Conservation (phyloP, 163 green algal genomes). For the Chlamydomonas reinhardtii region DNA sequence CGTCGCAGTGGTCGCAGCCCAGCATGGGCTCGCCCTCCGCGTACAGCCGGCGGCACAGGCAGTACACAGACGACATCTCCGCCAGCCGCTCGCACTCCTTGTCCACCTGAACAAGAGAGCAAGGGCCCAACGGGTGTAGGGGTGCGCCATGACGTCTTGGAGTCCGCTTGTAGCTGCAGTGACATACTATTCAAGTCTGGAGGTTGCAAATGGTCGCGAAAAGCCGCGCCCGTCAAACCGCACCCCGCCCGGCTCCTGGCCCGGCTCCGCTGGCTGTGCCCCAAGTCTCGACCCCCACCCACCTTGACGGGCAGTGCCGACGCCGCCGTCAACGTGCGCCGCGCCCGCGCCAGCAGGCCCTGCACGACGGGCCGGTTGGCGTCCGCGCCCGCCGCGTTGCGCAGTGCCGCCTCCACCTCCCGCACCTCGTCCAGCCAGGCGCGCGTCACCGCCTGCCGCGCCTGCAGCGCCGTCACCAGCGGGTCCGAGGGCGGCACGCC, state of each 20-base stretch:
- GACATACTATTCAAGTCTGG: too few relatives aligned
- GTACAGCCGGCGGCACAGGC: slow-evolving; percentile 58
- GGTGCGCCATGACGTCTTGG: too few relatives aligned
- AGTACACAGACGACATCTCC: slow-evolving; percentile 48
- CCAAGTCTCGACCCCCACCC: background rate
- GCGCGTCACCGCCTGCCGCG: background rate
- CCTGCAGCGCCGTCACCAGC: slow-evolving; percentile 3
- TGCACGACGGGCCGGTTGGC: slow-evolving; percentile 1
- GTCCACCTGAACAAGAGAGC: slow-evolving; percentile 34
- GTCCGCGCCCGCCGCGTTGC: background rate
- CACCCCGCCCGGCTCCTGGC: too few relatives aligned
- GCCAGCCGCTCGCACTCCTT: slow-evolving; percentile 32
- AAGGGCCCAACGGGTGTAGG: background rate
- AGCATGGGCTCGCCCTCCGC: slow-evolving; percentile 56
- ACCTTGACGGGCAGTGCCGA: slow-evolving; percentile 20
- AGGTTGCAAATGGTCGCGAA: too few relatives aligned
- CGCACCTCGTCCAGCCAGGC: slow-evolving; percentile 15
- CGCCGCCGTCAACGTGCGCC: background rate
- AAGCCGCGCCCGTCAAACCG: too few relatives aligned
- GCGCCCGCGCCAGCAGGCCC: slow-evolving; percentile 13
- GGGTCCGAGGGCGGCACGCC: slow-evolving; percentile 16
- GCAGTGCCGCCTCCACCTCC: slow-evolving; percentile 7
- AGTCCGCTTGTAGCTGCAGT: too few relatives aligned
- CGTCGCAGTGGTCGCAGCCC: slow-evolving; percentile 57
- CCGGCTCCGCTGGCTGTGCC: too few relatives aligned